These are phyloP conservation scores for Asterochloris erici DNA, from an alignment of 139 green algal species.

Conservation along the genomic window DNA sequence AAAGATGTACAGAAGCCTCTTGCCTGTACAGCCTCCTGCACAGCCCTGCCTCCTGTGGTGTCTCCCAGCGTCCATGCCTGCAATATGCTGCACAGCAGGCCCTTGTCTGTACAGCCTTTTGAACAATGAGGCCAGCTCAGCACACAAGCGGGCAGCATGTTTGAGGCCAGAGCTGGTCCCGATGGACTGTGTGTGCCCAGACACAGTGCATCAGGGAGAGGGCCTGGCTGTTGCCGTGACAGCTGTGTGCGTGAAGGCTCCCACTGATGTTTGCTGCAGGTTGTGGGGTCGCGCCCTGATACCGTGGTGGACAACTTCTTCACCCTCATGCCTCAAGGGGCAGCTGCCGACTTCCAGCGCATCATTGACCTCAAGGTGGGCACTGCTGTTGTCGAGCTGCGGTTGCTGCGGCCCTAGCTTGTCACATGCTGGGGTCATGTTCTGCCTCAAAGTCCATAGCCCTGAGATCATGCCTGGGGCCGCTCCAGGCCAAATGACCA, in stretches of 20 bases:
- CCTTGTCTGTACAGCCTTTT: too few relatives aligned
- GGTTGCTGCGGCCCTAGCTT: background rate
- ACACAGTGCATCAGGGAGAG: background rate
- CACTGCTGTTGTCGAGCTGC: background rate
- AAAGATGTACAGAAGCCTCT: too few relatives aligned
- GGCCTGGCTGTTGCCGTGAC: too few relatives aligned
- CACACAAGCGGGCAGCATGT: too few relatives aligned
- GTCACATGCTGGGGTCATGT: background rate
- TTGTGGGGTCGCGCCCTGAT: constrained; percentile 59
- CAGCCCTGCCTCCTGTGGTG: too few relatives aligned
- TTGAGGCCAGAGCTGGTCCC: background rate
- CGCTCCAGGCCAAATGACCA: background rate
- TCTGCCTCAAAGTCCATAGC: background rate
- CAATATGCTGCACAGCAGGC: too few relatives aligned
- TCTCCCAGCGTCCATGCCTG: too few relatives aligned
- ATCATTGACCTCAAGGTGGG: constrained; percentile 75
- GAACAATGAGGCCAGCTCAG: too few relatives aligned
- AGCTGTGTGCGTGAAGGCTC: background rate
- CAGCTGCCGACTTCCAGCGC: constrained; percentile 58
- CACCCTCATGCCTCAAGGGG: constrained; percentile 59
- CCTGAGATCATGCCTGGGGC: background rate
- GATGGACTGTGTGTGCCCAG: background rate
- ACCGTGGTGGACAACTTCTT: constrained; percentile 70
- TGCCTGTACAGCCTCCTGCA: too few relatives aligned
- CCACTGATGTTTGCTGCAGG: constrained; percentile 11